Conservation (phyloP, 2,329 filamentous ascomycete genomes). For the Aspergillus sp. region DNA sequence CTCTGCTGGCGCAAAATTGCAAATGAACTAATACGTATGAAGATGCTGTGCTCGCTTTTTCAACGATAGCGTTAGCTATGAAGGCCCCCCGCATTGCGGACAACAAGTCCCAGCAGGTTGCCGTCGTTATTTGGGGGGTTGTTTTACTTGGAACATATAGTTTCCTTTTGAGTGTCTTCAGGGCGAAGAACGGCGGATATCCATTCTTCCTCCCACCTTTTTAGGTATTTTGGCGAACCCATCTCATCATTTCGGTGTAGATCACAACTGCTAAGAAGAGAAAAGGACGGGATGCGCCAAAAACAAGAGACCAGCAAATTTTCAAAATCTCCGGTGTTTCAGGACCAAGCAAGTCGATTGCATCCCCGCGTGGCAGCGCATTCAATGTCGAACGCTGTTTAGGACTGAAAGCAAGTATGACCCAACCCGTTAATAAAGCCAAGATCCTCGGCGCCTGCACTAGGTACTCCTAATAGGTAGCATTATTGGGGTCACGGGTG, state of each 20-base stretch:
- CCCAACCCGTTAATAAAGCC: background rate
- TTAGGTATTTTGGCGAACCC: slow-evolving; percentile 33
- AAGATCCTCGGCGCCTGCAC: too few relatives aligned
- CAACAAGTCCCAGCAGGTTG: slow-evolving; percentile 73
- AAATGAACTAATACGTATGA: slow-evolving; percentile 18
- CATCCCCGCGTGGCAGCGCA: background rate
- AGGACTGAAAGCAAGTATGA: background rate
- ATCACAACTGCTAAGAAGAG: background rate
- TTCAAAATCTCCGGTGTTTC: background rate
- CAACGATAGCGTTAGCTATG: slow-evolving; percentile 83
- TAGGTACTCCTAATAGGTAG: too few relatives aligned
- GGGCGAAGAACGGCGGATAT: slow-evolving; percentile 91
- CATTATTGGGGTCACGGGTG: too few relatives aligned
- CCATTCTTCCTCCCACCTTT: slow-evolving; percentile 94
- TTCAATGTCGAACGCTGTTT: background rate
- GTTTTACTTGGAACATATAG: slow-evolving; percentile 84
- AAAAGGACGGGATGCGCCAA: background rate
- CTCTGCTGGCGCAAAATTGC: background rate
- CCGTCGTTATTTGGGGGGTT: slow-evolving; percentile 75
- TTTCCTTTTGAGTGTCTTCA: slow-evolving; percentile 90
- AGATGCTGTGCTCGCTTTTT: slow-evolving; percentile 83
- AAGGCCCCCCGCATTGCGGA: slow-evolving; percentile 90
- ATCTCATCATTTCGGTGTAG: background rate
- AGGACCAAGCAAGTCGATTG: background rate
- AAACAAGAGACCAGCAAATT: background rate